Evolutionary conservation across 148 eudicot genomes (phyloP).

Genomic region (Rhododendron griersonianum): DNA sequence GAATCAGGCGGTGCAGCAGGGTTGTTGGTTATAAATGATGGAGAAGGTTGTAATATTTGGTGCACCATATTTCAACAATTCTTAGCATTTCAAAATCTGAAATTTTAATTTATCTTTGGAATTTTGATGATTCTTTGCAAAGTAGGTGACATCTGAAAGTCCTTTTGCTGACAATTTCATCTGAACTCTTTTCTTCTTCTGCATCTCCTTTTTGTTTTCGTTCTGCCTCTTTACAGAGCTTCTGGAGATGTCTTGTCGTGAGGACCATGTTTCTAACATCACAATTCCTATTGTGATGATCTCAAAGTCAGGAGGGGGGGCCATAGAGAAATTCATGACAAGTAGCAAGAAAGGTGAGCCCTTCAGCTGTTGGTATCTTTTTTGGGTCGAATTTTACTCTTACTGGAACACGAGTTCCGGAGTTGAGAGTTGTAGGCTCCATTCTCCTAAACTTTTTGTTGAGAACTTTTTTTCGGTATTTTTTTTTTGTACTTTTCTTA

Average conservation of each 20-base stretch:
- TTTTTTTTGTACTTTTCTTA: too few species aligned
- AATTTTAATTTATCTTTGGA: neutral
- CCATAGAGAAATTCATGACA: slow-evolving; percentile 42
- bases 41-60: slow-evolving; percentile 49
- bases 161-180: neutral
- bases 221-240: slow-evolving; percentile 36
- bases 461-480: too few species aligned
- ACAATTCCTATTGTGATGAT: slow-evolving; percentile 68
- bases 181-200: neutral
- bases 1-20: slow-evolving; percentile 69
- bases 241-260: slow-evolving; percentile 57
- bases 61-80: neutral
- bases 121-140: neutral
- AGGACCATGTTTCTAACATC: slow-evolving; percentile 44
- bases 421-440: too few species aligned
- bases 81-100: neutral
- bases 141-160: neutral
- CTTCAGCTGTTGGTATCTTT: slow-evolving; percentile 4
- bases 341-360: slow-evolving; percentile 53
- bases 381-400: neutral
- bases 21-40: slow-evolving; percentile 50
- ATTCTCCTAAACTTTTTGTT: too few species aligned
- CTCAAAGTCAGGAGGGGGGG: slow-evolving; percentile 58
- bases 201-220: neutral
- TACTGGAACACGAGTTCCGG: neutral